Base-by-base conservation (phyloP, 2,329 filamentous ascomycete species). In the Ploettnerulaceae sp. region DNA sequence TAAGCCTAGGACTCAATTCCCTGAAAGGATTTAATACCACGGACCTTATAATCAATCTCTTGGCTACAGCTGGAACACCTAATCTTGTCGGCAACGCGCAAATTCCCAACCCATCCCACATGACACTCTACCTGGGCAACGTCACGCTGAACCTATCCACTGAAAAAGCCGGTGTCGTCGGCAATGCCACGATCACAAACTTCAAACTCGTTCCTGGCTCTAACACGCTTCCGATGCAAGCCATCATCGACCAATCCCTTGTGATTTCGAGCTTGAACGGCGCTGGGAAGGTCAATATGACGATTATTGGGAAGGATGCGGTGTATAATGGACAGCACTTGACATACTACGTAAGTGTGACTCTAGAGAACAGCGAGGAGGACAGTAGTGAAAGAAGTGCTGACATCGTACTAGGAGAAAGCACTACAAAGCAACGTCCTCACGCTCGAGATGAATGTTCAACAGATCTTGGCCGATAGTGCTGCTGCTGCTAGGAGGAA, bases 101-200 rank as follows among this genome's bases (percentile, higher is more conserved):
- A 51, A 77, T 83, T 39, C 77, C 77, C 49, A 83, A 82, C 59
- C 77, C 78, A 0, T 76, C 76, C 2, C 68, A 77, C 45, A 66
- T 80, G 64, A 77, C 72, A 4, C 64, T 81, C 46, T 6, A 28
- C n/a, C 26, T 53, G 45, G 79, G 78, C 48, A 77, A 81, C 53
- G 67, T 82, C 1, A 77, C 75, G 7, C 65, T 81, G 56, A 63
- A 72, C 52, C 69, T 82, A 49, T 67, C 67, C 31, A 61, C 57
- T 29, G 37, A 44, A 1, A 31, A 44, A 7, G 69, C 68, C 35
- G 69, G 64, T 4, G 40, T 59, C 4, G 71, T 82, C 48, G 79
- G 77, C 22, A 68, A 67, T 40, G 58, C 72, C 5, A 69, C 69
- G 21, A 64, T 82, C 11, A 61, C 69, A 26, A 57, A 80, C 57